A percentile compares a stretch with the other conserved stretches of the same genome.
Evolutionary conservation across 176 grass and related monocot genomes (phyloP).

Genomic region (Musa troglodytarum): DNA sequence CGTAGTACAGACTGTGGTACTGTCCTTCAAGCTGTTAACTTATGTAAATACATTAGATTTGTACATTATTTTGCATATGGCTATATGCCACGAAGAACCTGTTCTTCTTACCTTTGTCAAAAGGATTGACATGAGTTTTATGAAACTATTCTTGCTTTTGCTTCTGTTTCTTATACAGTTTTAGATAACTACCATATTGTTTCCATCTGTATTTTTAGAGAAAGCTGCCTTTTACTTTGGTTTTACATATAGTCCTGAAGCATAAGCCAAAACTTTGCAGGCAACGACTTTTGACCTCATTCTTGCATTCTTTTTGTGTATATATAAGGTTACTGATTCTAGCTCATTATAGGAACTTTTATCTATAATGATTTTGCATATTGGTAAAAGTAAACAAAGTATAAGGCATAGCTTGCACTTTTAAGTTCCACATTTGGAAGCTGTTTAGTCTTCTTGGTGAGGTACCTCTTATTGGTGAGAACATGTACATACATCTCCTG

Average conservation of each 20-base stretch:
- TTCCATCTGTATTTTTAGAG: not conserved
- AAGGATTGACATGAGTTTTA: not conserved
- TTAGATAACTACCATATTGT: not conserved
- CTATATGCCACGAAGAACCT: not conserved
- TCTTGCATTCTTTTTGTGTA: too few relatives aligned
- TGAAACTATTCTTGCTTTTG: not conserved
- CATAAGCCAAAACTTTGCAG: not conserved
- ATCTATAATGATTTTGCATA: not conserved
- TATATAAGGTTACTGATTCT: too few relatives aligned
- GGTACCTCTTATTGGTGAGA: too few relatives aligned
- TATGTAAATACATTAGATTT: slow-evolving; percentile 1
- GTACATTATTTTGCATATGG: not conserved
- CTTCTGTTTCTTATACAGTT: not conserved
- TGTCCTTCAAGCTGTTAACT: not conserved
- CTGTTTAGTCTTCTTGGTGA: not conserved
- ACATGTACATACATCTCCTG: too few relatives aligned
- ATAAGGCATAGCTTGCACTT: not conserved
- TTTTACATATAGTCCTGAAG: not conserved
- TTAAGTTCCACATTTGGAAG: not conserved
- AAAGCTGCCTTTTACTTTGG: not conserved
- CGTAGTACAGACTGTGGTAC: slow-evolving; percentile 14
- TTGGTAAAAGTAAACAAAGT: not conserved
- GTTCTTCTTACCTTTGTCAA: not conserved
- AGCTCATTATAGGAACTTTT: not conserved
- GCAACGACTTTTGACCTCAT: not conserved